A percentile compares a stretch with the other conserved stretches of the same genome.
phyloP scores from a whole-genome alignment of 176 grass and related monocot genomes.

The Aegilops umbellulata region DNA sequence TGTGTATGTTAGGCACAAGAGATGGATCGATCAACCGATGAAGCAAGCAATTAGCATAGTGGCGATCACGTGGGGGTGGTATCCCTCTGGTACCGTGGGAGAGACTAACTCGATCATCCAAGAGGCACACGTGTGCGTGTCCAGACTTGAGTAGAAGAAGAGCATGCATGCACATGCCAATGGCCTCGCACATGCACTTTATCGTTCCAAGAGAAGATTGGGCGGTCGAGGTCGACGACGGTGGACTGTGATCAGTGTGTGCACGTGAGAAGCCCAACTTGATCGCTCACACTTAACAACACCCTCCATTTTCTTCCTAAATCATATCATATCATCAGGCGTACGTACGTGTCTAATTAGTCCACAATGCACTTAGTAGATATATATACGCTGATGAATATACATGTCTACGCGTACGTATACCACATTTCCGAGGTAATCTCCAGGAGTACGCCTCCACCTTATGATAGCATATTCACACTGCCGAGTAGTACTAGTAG shows the following conservation, averaged over 20 bases:
- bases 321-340: not conserved
- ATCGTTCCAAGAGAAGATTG: constrained; percentile 55
- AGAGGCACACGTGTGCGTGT: constrained; percentile 50
- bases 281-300: not conserved
- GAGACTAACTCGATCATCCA: not conserved
- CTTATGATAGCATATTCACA: too few species aligned
- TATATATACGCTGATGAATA: too few species aligned
- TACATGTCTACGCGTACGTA: too few species aligned
- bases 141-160: constrained; percentile 37
- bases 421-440: not conserved
- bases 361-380: too few species aligned
- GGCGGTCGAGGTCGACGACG: not conserved
- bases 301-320: not conserved
- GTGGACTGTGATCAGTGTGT: constrained; percentile 30
- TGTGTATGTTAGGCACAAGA: too few species aligned
- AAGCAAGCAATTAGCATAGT: not conserved
- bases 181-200: constrained; percentile 45
- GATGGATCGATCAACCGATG: too few species aligned
- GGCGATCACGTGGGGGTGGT: constrained; percentile 22
- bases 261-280: constrained; percentile 35
- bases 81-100: not conserved
- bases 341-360: not conserved
- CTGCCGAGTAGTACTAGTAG: not conserved
- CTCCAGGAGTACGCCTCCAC: not conserved
- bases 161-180: constrained; percentile 53